These are phyloP conservation scores for Westerdykella ornata DNA, from an alignment of 2,329 filamentous ascomycete genomes.

Conservation along the genomic window DNA sequence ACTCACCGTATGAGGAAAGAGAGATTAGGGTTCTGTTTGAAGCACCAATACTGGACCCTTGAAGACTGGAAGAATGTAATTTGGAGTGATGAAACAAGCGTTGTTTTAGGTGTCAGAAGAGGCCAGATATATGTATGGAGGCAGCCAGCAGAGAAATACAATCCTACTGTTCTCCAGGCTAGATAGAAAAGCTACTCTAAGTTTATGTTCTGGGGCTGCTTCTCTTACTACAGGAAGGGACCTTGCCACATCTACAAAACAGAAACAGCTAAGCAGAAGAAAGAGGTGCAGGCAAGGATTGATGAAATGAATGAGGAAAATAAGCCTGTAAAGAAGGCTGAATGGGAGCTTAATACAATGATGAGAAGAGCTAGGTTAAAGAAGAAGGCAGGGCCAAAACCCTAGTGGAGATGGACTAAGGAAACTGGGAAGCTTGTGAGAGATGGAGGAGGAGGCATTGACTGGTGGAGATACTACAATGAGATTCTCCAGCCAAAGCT, in stretches of 20 bases:
- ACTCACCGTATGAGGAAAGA: constrained; percentile 2
- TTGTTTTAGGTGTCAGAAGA: constrained; percentile 1
- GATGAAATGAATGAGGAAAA: constrained; percentile 2
- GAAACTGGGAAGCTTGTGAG: constrained; percentile 2
- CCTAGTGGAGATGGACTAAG: constrained; percentile 2
- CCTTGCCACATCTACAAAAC: constrained; percentile 3
- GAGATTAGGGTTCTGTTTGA: neutral
- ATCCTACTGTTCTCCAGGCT: neutral
- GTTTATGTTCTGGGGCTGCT: constrained; percentile 13
- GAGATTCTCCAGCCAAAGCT: constrained; percentile 3
- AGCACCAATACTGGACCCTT: constrained; percentile 4
- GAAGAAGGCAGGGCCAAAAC: constrained; percentile 1
- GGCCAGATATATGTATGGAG: constrained; percentile 1
- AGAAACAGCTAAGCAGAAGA: constrained; percentile 2
- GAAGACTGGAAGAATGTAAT: constrained; percentile 8
- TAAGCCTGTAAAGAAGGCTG: neutral
- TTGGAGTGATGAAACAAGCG: constrained; percentile 2
- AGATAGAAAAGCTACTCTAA: constrained; percentile 6
- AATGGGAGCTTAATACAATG: constrained; percentile 2
- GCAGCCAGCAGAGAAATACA: constrained; percentile 1
- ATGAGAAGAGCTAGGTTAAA: neutral
- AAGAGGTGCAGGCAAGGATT: neutral
- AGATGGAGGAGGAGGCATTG: constrained; percentile 1
- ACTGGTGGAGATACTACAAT: constrained; percentile 5
- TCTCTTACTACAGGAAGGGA: constrained; percentile 7